phyloP scores from a whole-genome alignment of 169 alveolate genomes.

The Plasmodium billcollinsi region DNA sequence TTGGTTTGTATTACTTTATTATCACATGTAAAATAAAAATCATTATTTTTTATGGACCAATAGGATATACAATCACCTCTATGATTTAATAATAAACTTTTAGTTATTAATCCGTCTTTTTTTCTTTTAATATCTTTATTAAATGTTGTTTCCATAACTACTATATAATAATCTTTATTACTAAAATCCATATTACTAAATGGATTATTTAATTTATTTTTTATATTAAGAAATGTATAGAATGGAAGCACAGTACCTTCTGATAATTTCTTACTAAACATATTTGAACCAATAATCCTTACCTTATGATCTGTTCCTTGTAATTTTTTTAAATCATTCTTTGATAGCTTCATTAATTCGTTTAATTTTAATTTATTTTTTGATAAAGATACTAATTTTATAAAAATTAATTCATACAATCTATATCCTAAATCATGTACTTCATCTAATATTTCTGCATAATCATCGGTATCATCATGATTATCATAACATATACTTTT shows the following conservation, averaged over 20 bases:
- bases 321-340: background rate
- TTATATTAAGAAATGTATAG: constrained; percentile 13
- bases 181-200: constrained; percentile 3
- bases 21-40: constrained; percentile 52
- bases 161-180: constrained; percentile 2
- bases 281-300: constrained; percentile 27
- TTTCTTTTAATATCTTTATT: constrained; percentile 25
- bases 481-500: background rate
- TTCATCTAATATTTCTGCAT: constrained; percentile 18
- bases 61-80: constrained; percentile 48
- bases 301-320: constrained; percentile 11
- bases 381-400: constrained; percentile 55
- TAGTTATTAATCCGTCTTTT: constrained; percentile 22
- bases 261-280: constrained; percentile 1
- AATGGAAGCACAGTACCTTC: constrained; percentile 38
- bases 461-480: constrained; percentile 3
- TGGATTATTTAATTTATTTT: constrained; percentile 33
- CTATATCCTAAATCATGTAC: constrained; percentile 5
- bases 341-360: background rate
- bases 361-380: constrained; percentile 21
- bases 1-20: constrained; percentile 33
- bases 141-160: constrained; percentile 20
- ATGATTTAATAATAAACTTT: constrained; percentile 13
- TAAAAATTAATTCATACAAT: constrained; percentile 42
- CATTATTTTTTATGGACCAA: constrained; percentile 51